Conservation (phyloP, 2,329 filamentous ascomycete species). For the Paraphoma chrysanthemicola region DNA sequence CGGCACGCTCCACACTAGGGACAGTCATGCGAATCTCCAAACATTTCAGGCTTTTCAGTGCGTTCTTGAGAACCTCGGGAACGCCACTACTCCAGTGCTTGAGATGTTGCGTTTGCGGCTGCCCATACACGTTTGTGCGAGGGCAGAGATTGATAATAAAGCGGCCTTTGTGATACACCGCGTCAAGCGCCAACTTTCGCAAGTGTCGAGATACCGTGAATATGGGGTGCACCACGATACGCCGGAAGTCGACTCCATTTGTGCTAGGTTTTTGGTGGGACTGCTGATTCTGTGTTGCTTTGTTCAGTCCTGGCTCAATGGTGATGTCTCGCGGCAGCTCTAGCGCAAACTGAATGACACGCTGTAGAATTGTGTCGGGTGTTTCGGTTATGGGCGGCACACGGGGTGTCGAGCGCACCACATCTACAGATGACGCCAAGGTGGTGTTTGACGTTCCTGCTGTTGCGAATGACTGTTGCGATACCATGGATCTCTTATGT, state of each 20-base stretch:
- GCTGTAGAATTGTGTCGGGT: neutral
- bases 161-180: neutral
- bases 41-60: neutral
- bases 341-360: neutral
- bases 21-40: neutral
- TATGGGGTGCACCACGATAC: neutral
- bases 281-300: too few species aligned
- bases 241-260: neutral
- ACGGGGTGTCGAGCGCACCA: too few species aligned
- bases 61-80: neutral
- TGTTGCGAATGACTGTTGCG: too few species aligned
- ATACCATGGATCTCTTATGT: too few species aligned
- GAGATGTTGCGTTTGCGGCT: neutral
- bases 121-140: neutral
- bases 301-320: too few species aligned
- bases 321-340: neutral
- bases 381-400: neutral
- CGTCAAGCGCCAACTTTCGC: neutral
- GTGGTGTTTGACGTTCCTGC: too few species aligned
- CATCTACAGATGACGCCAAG: too few species aligned
- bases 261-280: neutral
- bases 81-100: neutral
- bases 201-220: neutral
- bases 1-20: neutral
- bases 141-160: neutral